These are phyloP conservation scores for Alternaria gaisen DNA, from an alignment of 2,329 filamentous ascomycete species.

Conservation along the genomic window DNA sequence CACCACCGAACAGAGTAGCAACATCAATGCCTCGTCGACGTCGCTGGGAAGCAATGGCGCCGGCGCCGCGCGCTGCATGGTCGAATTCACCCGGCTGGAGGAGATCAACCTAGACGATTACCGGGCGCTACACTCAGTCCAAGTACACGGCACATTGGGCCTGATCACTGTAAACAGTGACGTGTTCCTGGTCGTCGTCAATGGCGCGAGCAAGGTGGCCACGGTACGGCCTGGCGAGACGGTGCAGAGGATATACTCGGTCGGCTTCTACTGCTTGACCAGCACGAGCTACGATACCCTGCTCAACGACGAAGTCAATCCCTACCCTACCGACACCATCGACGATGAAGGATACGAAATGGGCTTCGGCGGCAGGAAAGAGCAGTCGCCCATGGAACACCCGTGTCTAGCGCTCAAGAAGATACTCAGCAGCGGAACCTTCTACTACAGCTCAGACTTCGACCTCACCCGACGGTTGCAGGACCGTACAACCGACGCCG, in stretches of 20 bases:
- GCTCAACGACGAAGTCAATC: constrained; percentile 65
- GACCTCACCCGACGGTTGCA: constrained; percentile 94
- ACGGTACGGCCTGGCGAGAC: constrained; percentile 87
- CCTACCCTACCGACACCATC: constrained; percentile 63
- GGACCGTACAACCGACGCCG: constrained; percentile 80
- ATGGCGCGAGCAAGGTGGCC: constrained; percentile 78
- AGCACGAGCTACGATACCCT: constrained; percentile 86
- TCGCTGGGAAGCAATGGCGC: constrained; percentile 55
- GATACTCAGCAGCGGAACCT: constrained; percentile 89
- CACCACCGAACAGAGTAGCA: constrained; percentile 62
- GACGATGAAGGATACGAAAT: constrained; percentile 63
- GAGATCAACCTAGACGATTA: constrained; percentile 77
- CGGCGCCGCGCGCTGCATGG: constrained; percentile 74
- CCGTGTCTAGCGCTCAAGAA: constrained; percentile 92
- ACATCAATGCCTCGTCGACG: constrained; percentile 66
- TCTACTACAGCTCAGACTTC: constrained; percentile 99
- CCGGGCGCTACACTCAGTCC: constrained; percentile 74
- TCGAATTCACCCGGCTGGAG: constrained; percentile 78
- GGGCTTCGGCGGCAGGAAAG: constrained; percentile 63
- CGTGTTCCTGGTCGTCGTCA: constrained; percentile 91
- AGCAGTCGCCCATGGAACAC: constrained; percentile 79
- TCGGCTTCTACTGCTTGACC: constrained; percentile 93
- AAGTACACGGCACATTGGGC: constrained; percentile 85
- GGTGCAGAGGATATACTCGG: constrained; percentile 83
- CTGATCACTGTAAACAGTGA: constrained; percentile 84